phyloP scores from a whole-genome alignment of 2,329 filamentous ascomycete species.

The Xylariaceae sp. region DNA sequence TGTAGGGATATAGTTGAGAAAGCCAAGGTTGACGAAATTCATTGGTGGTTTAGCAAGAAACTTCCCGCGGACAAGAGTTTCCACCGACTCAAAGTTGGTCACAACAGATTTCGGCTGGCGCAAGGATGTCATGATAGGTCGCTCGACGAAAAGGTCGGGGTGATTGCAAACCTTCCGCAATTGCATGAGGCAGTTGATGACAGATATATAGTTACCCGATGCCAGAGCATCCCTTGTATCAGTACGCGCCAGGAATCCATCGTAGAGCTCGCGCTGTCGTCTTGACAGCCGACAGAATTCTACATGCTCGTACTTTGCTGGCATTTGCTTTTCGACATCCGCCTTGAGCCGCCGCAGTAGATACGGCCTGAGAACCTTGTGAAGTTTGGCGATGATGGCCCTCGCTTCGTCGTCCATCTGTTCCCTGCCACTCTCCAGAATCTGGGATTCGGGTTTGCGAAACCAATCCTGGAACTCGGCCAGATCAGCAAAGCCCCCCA shows the following conservation, averaged over 20 bases:
- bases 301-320: constrained; percentile 94
- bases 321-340: constrained; percentile 99
- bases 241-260: constrained; percentile 87
- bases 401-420: constrained; percentile 93
- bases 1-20: constrained; percentile 74
- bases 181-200: constrained; percentile 98
- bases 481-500: constrained; percentile 89
- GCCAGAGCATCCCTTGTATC: constrained; percentile 86
- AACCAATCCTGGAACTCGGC: constrained; percentile 96
- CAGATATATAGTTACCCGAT: constrained; percentile 93
- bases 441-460: constrained; percentile 90
- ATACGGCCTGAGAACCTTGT: constrained; percentile 90
- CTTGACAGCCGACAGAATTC: constrained; percentile 95
- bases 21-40: constrained; percentile 64
- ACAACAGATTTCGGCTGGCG: constrained; percentile 79
- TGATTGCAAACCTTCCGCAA: constrained; percentile 97
- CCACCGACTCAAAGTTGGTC: constrained; percentile 69
- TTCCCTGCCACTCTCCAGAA: constrained; percentile 88
- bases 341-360: constrained; percentile 86
- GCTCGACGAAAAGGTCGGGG: constrained; percentile 91
- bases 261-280: constrained; percentile 90
- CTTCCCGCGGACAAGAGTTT: constrained; percentile 63
- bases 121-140: constrained; percentile 95
- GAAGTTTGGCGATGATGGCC: constrained; percentile 86
- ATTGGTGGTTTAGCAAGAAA: constrained; percentile 61